Base-by-base conservation (phyloP, 139 green algal species). In the Coccomyxa sp. region DNA sequence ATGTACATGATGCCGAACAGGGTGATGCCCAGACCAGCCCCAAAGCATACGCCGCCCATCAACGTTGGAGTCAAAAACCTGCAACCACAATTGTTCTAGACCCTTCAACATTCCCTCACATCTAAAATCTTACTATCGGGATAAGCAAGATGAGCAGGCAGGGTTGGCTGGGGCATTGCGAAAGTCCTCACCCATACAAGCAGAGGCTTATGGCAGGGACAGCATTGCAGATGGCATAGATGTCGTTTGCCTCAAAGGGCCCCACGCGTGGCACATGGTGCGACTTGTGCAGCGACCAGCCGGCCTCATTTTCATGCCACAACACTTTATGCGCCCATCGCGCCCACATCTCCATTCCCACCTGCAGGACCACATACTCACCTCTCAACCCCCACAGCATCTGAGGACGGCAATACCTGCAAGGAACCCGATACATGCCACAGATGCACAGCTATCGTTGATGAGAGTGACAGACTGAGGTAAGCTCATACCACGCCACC, bases 1-100 rank as follows among this genome's bases (percentile, higher is more conserved):
- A 99, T 98, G 92, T 99, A 99, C 25, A 85, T 90, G 75, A 98
- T 98, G 76, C 97, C 97, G 81, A 98, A 99, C 4, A 98, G 85
- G 1, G 96, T 98, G 89, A 99, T 99, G 87, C 97, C 97, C 67
- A 99, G 88, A 1, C 97, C 97, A 21, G 92, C 89, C 23, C 96
- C 96, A 83, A 98, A 99, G 86, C 90, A 97, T 28, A 97, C 51
- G 79, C 91, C 92, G n/a, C 81, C 85, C 58, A 75, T 32, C 18
- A 83, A 28, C n/a, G 66, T 90, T 18, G 94, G 92, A 68, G 91
- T 95, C 30, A 98, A 75, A 86, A 98, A 98, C 76, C 63, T 71
- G 21, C 63, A 25, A 71, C 63, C 63, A 71, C 21, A 71, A 15
- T 71, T 28, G 63, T 71, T 21, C 63, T 71, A 4, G 9, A 25